A percentile compares a stretch with the other conserved stretches of the same genome.
Evolutionary conservation across 1,139 yeast species (phyloP).

Genomic region (Zygosaccharomyces pseudobailii): DNA sequence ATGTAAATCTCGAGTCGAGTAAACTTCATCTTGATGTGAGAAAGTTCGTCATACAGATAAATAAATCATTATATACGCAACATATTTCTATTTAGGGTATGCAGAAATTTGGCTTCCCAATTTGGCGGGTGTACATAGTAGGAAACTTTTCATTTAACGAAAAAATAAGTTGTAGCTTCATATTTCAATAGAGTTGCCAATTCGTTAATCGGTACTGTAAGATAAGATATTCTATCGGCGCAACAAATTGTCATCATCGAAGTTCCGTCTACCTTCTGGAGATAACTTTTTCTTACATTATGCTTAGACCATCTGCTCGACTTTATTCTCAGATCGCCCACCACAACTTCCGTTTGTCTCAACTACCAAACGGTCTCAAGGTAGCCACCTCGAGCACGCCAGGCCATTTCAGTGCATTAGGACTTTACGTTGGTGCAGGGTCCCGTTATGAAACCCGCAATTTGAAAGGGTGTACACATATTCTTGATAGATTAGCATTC

Average conservation of each 20-base stretch:
- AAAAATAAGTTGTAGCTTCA: neutral
- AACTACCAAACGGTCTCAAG: conserved; percentile 70
- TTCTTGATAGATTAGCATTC: conserved; percentile 83
- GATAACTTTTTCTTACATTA: neutral
- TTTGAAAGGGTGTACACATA: conserved; percentile 70
- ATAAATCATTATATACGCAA: too few relatives aligned
- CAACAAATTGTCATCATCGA: neutral
- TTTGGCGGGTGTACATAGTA: neutral
- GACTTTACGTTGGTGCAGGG: conserved; percentile 87
- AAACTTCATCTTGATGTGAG: too few relatives aligned
- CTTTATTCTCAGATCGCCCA: conserved; percentile 15
- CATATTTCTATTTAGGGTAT: too few relatives aligned
- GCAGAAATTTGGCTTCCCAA: too few relatives aligned
- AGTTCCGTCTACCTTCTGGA: neutral
- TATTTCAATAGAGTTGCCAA: neutral
- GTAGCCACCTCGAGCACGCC: conserved; percentile 84
- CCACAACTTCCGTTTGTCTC: conserved; percentile 38
- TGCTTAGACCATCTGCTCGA: conserved; percentile 13
- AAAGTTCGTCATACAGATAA: too few relatives aligned
- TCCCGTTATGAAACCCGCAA: conserved; percentile 65
- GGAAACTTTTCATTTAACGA: neutral
- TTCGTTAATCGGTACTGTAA: neutral
- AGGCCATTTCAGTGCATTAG: conserved; percentile 88
- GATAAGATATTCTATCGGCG: neutral
- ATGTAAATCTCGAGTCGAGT: too few relatives aligned